A percentile compares a stretch with the other conserved stretches of the same genome.
Conservation (phyloP, 139 green algal genomes). For the Astrephomene gubernaculifera region DNA sequence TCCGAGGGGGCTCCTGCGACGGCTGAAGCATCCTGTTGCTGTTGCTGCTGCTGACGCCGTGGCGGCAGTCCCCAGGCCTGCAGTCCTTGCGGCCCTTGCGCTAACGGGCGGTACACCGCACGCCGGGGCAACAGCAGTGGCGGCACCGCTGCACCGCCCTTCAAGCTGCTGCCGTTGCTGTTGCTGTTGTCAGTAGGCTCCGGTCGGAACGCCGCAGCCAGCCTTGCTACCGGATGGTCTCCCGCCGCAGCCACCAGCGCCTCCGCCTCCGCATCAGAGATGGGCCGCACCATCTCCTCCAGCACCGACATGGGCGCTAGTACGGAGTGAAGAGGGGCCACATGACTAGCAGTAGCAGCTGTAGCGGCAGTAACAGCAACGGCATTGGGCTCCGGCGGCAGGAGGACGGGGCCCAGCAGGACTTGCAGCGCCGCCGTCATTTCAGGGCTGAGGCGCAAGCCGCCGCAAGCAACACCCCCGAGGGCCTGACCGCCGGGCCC, state of each 20-base stretch:
- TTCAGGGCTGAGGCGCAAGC: background rate
- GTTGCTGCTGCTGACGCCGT: no score
- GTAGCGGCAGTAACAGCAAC: no score
- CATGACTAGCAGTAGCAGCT: background rate
- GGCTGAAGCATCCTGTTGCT: no score
- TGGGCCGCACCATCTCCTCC: constrained; percentile 3
- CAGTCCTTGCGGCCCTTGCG: no score
- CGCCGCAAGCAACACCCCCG: no score
- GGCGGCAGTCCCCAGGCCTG: no score
- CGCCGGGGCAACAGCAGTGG: no score
- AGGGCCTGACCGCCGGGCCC: no score
- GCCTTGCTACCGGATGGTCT: constrained; percentile 1
- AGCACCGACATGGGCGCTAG: background rate
- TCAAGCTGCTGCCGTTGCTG: background rate
- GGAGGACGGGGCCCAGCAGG: background rate
- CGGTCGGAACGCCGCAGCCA: background rate
- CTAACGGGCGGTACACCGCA: no score
- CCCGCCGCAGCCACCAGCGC: constrained; percentile 10
- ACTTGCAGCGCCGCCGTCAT: background rate
- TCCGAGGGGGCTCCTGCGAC: no score
- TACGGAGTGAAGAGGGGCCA: no score
- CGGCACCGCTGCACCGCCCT: background rate
- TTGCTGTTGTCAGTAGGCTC: background rate
- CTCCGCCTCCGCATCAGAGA: constrained; percentile 8
- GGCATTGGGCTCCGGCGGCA: no score